Percentiles rank a stretch among this genome's conserved stretches.
Evolutionary conservation across 805 yeast genomes (phyloP).

Genomic region (Candida railenensis): DNA sequence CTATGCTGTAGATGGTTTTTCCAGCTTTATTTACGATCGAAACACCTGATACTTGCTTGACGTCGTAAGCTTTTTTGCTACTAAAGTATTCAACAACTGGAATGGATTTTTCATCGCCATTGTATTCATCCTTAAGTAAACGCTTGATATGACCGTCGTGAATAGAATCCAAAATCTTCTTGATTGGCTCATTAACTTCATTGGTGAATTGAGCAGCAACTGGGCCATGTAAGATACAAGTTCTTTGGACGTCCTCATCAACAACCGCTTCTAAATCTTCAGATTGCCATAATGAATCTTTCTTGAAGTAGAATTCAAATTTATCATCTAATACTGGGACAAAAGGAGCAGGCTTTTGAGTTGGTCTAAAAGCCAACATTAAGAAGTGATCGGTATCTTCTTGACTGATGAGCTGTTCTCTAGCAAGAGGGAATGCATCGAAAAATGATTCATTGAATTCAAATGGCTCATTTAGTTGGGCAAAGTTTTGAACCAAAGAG

Average conservation of each 20-base stretch:
- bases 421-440: conserved; percentile 69
- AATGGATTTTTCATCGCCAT: conserved; percentile 65
- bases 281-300: conserved; percentile 98
- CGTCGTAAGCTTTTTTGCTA: conserved; percentile 48
- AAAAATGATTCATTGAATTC: conserved; percentile 59
- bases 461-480: conserved; percentile 68
- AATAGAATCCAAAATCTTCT: conserved; percentile 81
- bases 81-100: conserved; percentile 92
- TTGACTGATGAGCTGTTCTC: conserved; percentile 81
- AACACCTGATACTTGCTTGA: conserved; percentile 37
- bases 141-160: conserved; percentile 85
- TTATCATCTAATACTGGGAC: conserved; percentile 93
- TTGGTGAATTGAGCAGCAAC: conserved; percentile 94
- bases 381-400: conserved; percentile 95
- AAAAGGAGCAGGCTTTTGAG: conserved; percentile 96
- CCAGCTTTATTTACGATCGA: conserved; percentile 24
- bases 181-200: conserved; percentile 87
- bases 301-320: conserved; percentile 95
- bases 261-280: conserved; percentile 96
- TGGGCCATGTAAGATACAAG: conserved; percentile 99
- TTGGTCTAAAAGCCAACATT: conserved; percentile 75
- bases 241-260: conserved; percentile 94
- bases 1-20: conserved; percentile 38
- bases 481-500: conserved; percentile 74
- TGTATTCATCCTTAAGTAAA: conserved; percentile 68